Base-by-base conservation (phyloP, 208 protist genomes). In the Crithidia brevicula region DNA sequence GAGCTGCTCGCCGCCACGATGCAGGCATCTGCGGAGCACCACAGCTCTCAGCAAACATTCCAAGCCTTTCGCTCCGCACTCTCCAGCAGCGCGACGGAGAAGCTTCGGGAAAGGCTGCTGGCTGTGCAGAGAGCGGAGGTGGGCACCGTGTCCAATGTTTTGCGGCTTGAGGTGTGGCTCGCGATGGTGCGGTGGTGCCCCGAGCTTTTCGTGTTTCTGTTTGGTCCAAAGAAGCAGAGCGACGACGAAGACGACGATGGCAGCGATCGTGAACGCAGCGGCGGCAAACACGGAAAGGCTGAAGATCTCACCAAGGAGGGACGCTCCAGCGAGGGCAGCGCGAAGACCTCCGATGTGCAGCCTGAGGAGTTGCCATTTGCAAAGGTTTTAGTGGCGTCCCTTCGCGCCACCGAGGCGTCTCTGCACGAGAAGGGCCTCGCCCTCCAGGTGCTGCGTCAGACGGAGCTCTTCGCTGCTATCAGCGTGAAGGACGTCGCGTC, bases 121-220 rank as follows among this genome's bases (percentile, higher is more conserved):
- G 31, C 47, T 11, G 61, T 36, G 47, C 74, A 74, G 47, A 38
- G 38, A 30, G 50, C 38, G 7, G 40, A 22, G 31, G 13, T 49
- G 13, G 74, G 74, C 18, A 50, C 61, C 11, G 46, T 51, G n/a
- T 57, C 60, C 6, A 79, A 79, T 34, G 66, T 16, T 22, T n/a
- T 79, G 46, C 74, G 74, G n/a, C 30, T 74, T 34, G 66, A 69
- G 56, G 67, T 74, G 42, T 53, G 63, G 45, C 50, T 65, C 31
- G 60, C 68, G 30, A 73, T 79, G 74, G 54, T 47, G 25, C 52
- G 30, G 61, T 70, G 67, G 61, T 72, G 68, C 33, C 74, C 68
- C 6, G 51, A 59, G 5, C 60, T 74, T 20, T 79, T 74, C 27
- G 30, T 69, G 9, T 27, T 71, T 7, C 53, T 79, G 18, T 70